phyloP scores from a whole-genome alignment of 192 early-diverging fungal species.

The Jimgerdemannia lactiflua region DNA sequence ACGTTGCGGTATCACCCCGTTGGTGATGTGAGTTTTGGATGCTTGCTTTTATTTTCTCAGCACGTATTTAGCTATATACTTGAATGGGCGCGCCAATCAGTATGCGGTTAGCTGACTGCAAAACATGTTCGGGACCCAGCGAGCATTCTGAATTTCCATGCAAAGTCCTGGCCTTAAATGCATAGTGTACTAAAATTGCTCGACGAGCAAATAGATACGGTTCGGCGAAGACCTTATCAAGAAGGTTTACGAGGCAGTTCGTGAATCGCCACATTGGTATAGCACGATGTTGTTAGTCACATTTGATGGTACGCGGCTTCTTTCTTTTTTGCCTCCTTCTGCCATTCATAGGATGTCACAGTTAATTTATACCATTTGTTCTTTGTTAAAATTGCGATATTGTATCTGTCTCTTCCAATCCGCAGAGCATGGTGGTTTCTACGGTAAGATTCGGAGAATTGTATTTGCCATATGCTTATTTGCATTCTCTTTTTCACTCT shows the following conservation, averaged over 20 bases:
- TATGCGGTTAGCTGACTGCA: background rate
- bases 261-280: slow-evolving; percentile 47
- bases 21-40: background rate
- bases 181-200: background rate
- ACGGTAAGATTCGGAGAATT: background rate
- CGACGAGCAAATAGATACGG: background rate
- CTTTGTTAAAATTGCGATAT: no score
- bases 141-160: background rate
- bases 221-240: slow-evolving; percentile 33
- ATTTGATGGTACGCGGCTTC: slow-evolving; percentile 49
- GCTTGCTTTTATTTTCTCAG: background rate
- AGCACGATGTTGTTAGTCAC: slow-evolving; percentile 43
- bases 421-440: background rate
- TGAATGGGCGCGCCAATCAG: background rate
- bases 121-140: no score
- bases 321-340: background rate
- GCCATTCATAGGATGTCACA: background rate
- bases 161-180: background rate
- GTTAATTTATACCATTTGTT: no score
- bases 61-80: background rate
- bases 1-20: background rate
- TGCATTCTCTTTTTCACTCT: slow-evolving; percentile 12
- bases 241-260: slow-evolving; percentile 44
- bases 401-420: background rate
- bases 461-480: no score